These are phyloP conservation scores for Pseudevernia furfuracea DNA, from an alignment of 495 filamentous ascomycete species.

Conservation along the genomic window DNA sequence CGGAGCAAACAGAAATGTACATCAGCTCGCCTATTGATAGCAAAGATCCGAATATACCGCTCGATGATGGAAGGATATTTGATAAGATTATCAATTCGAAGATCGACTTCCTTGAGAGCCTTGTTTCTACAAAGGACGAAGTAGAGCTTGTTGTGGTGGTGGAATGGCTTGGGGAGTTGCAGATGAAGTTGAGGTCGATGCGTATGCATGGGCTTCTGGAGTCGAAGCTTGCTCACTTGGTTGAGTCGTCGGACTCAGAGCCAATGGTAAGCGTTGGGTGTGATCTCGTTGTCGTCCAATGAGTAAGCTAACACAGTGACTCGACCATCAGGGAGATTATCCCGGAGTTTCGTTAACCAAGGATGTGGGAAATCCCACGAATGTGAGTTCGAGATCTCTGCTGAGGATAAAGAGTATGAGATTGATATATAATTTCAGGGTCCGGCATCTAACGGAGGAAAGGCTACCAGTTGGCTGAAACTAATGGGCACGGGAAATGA, in stretches of 20 bases:
- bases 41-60: not conserved
- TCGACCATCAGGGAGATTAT: not conserved
- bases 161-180: not conserved
- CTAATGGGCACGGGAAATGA: not conserved
- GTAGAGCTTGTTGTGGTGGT: not conserved
- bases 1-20: not conserved
- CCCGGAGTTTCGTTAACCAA: not conserved
- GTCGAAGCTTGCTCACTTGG: too few relatives aligned
- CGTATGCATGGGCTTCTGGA: not conserved
- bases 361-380: not conserved
- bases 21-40: not conserved
- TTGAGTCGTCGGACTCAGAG: not conserved
- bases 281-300: not conserved
- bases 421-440: not conserved
- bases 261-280: not conserved
- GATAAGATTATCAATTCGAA: not conserved
- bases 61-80: not conserved
- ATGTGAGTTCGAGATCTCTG: not conserved
- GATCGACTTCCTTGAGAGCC: not conserved
- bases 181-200: not conserved
- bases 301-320: not conserved
- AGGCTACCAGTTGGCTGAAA: not conserved
- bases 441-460: not conserved
- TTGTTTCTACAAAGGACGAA: not conserved
- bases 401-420: too few relatives aligned